phyloP scores from a whole-genome alignment of 2,329 filamentous ascomycete species.

The Sphaerulina vaccinii region DNA sequence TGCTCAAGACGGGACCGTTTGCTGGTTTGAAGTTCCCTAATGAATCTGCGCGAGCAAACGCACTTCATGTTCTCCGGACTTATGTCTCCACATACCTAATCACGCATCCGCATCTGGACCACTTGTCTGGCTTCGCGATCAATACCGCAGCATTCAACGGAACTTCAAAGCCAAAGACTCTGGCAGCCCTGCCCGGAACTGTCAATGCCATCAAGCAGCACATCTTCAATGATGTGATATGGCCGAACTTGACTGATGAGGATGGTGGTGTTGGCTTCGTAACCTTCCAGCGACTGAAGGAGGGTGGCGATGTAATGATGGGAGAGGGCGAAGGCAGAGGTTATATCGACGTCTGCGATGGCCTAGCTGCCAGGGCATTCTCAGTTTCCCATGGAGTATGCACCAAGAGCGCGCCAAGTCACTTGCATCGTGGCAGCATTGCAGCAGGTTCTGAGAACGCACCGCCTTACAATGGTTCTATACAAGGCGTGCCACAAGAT shows the following conservation, averaged over 20 bases:
- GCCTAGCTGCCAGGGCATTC: constrained; percentile 83
- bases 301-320: constrained; percentile 81
- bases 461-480: constrained; percentile 30
- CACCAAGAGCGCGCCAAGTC: constrained; percentile 58
- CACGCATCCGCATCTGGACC: constrained; percentile 95
- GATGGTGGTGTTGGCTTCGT: constrained; percentile 91
- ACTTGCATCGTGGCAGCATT: constrained; percentile 45
- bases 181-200: constrained; percentile 84
- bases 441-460: constrained; percentile 40
- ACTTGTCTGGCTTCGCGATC: constrained; percentile 86
- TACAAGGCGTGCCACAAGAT: constrained; percentile 27
- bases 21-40: constrained; percentile 70
- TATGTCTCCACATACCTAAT: constrained; percentile 87
- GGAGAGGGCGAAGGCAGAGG: constrained; percentile 77
- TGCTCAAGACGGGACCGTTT: constrained; percentile 69
- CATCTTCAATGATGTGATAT: constrained; percentile 97
- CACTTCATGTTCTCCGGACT: constrained; percentile 72
- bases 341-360: constrained; percentile 85
- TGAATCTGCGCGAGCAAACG: constrained; percentile 70
- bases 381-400: constrained; percentile 88
- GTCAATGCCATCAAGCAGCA: constrained; percentile 89
- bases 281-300: constrained; percentile 82
- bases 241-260: constrained; percentile 96
- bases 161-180: constrained; percentile 72
- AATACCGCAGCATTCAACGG: constrained; percentile 87